phyloP scores from a whole-genome alignment of 768 basidiomycete genomes.

The Rossbeevera mucosa region DNA sequence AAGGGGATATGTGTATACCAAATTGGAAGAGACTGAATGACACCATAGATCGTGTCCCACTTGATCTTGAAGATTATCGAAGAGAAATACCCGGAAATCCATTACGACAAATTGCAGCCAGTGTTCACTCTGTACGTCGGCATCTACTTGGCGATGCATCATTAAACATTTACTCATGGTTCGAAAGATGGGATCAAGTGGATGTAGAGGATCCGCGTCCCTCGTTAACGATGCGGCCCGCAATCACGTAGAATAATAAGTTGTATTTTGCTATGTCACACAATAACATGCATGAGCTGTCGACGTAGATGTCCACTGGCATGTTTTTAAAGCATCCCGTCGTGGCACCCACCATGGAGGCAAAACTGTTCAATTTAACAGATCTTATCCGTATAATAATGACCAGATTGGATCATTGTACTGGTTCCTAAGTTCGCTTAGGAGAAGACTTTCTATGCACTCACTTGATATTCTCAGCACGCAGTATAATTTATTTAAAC shows the following conservation, averaged over 20 bases:
- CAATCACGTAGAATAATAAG: background rate
- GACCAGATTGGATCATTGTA: background rate
- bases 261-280: no score
- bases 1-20: background rate
- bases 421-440: background rate
- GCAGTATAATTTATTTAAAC: background rate
- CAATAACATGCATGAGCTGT: no score
- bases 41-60: conserved; percentile 59
- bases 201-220: background rate
- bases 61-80: conserved; percentile 55
- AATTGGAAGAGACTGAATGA: conserved; percentile 1
- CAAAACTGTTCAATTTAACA: background rate
- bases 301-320: no score
- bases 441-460: background rate
- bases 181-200: background rate
- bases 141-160: background rate
- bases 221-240: background rate
- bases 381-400: conserved; percentile 2
- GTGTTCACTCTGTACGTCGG: conserved; percentile 37
- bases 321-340: no score
- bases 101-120: conserved; percentile 54
- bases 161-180: background rate
- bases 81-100: conserved; percentile 60
- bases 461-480: background rate
- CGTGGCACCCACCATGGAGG: no score